Percentiles rank a stretch among this genome's conserved stretches.
Evolutionary conservation across 768 basidiomycete genomes (phyloP).

Genomic region (Cyclocybe cylindracea): DNA sequence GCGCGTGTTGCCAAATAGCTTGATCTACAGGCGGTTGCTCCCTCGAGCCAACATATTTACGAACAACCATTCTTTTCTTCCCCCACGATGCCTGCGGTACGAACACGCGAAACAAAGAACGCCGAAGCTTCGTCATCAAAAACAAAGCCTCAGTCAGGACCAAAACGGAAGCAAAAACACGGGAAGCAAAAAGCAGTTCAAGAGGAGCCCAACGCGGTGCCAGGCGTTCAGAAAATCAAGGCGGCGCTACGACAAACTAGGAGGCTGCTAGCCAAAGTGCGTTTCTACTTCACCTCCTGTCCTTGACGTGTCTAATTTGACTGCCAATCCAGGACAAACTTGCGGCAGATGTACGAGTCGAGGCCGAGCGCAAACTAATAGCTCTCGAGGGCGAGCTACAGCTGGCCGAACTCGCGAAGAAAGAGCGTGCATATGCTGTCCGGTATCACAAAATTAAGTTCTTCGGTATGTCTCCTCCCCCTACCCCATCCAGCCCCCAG

Average conservation of each 20-base stretch:
- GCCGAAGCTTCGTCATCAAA: constrained; percentile 29
- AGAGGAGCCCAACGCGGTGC: constrained; percentile 35
- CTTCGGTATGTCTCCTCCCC: constrained; percentile 64
- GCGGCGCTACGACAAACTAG: constrained; percentile 80
- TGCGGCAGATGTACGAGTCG: constrained; percentile 81
- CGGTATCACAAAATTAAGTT: constrained; percentile 93
- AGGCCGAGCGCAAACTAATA: constrained; percentile 77
- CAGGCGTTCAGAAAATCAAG: constrained; percentile 87
- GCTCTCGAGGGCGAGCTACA: constrained; percentile 74
- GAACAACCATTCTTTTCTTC: not conserved
- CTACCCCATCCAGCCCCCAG: not conserved
- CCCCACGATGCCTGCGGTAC: constrained; percentile 24
- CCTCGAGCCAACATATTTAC: not conserved
- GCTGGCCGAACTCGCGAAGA: constrained; percentile 59
- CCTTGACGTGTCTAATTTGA: not conserved
- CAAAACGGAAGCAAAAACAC: constrained; percentile 21
- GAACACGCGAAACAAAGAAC: constrained; percentile 20
- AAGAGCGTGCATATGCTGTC: constrained; percentile 72
- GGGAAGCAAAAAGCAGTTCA: constrained; percentile 14
- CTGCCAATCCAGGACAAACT: constrained; percentile 59
- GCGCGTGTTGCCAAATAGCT: constrained; percentile 14
- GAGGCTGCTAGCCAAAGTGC: constrained; percentile 78
- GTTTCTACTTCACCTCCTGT: constrained; percentile 3
- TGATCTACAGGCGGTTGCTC: constrained; percentile 10
- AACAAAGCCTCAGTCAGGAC: constrained; percentile 14